These are phyloP conservation scores for Kalaharituber pfeilii DNA, from an alignment of 2,329 filamentous ascomycete genomes.

Conservation along the genomic window DNA sequence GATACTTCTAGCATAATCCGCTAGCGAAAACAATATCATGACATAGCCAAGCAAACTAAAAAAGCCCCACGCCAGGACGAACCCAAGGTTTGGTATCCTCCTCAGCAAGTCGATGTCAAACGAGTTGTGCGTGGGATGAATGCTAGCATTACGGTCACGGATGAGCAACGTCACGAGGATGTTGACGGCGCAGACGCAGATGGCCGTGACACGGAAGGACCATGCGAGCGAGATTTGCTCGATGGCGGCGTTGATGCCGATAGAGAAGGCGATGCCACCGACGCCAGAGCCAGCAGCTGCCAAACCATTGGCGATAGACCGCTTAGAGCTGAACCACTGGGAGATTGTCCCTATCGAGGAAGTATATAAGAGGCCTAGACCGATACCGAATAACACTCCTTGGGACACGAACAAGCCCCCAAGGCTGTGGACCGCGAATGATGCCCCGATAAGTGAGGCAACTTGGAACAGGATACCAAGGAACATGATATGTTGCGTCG, in stretches of 20 bases:
- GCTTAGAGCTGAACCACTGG: slow-evolving; percentile 54
- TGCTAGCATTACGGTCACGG: slow-evolving; percentile 51
- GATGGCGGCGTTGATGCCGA: slow-evolving; percentile 53
- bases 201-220: slow-evolving; percentile 49
- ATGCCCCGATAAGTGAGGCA: slow-evolving; percentile 46
- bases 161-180: slow-evolving; percentile 44
- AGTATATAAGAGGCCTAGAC: slow-evolving; percentile 62
- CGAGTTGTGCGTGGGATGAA: slow-evolving; percentile 48
- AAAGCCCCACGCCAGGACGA: slow-evolving; percentile 50
- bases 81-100: slow-evolving; percentile 39
- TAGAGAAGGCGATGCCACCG: slow-evolving; percentile 53
- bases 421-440: slow-evolving; percentile 47
- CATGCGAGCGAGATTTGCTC: slow-evolving; percentile 44
- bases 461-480: slow-evolving; percentile 48
- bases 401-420: slow-evolving; percentile 65
- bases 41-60: slow-evolving; percentile 59
- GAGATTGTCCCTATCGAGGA: slow-evolving; percentile 48
- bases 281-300: slow-evolving; percentile 53
- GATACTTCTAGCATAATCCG: slow-evolving; percentile 52
- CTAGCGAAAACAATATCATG: slow-evolving; percentile 55
- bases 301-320: slow-evolving; percentile 53
- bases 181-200: slow-evolving; percentile 48
- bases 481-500: slow-evolving; percentile 46
- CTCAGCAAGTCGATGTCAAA: slow-evolving; percentile 49
- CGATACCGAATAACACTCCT: slow-evolving; percentile 58